A percentile compares a stretch with the other conserved stretches of the same genome.
Conservation (phyloP, 1,284 basidiomycete species). For the Boletus sp. region DNA sequence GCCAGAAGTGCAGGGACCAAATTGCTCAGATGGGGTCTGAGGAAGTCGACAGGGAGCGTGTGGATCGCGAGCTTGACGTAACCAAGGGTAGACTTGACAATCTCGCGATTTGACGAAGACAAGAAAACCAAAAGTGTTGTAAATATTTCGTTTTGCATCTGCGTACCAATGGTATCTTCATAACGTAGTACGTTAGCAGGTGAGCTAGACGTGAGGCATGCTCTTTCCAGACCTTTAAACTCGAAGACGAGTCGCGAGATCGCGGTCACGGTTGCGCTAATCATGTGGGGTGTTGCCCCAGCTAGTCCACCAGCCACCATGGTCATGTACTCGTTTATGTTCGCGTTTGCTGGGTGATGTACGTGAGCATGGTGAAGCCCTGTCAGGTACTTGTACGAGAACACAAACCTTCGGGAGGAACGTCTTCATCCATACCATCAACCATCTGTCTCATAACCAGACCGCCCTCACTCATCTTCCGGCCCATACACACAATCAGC, state of each 20-base stretch:
- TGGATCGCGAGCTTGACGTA: slow-evolving; percentile 94
- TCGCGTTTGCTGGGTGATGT: slow-evolving; percentile 61
- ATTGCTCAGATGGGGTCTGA: slow-evolving; percentile 71
- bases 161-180: slow-evolving; percentile 65
- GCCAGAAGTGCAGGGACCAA: slow-evolving; percentile 84
- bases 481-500: slow-evolving; percentile 86
- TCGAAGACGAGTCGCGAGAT: slow-evolving; percentile 94
- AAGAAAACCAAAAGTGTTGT: slow-evolving; percentile 89
- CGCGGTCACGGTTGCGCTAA: slow-evolving; percentile 93
- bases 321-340: slow-evolving; percentile 89
- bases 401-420: slow-evolving; percentile 51
- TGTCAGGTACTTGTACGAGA: not conserved
- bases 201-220: not conserved
- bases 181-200: slow-evolving; percentile 2
- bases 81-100: slow-evolving; percentile 94
- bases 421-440: slow-evolving; percentile 78
- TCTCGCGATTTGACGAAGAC: slow-evolving; percentile 91
- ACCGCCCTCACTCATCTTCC: slow-evolving; percentile 89
- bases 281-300: slow-evolving; percentile 95
- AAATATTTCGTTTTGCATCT: slow-evolving; percentile 86
- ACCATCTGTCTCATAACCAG: slow-evolving; percentile 74
- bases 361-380: slow-evolving; percentile 5
- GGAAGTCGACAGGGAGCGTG: slow-evolving; percentile 66
- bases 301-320: slow-evolving; percentile 97
- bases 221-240: slow-evolving; percentile 69